Conservation (phyloP, 257 asterid species). For the Jaltomata sinuosa region DNA sequence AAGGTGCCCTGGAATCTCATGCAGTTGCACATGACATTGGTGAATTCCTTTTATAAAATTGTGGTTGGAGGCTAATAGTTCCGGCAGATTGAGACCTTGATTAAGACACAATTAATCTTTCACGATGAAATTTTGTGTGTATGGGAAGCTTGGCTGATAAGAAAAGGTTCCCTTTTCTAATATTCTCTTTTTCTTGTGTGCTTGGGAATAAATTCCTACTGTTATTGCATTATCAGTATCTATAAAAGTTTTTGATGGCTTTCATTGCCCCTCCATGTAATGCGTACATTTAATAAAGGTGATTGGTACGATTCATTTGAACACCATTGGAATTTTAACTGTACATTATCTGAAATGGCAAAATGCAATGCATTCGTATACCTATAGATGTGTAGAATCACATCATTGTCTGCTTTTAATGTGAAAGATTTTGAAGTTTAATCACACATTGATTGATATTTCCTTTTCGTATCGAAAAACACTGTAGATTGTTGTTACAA, state of each 20-base stretch:
- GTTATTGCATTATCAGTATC: conserved; percentile 47
- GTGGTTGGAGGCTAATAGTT: conserved; percentile 21
- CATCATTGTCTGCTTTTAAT: not conserved
- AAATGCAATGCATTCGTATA: not conserved
- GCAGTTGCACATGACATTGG: conserved; percentile 27
- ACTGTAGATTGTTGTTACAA: not conserved
- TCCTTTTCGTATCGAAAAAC: not conserved
- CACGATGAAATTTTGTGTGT: conserved; percentile 15
- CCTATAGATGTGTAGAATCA: not conserved
- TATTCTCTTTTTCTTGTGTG: conserved; percentile 35
- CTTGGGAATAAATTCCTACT: conserved; percentile 65
- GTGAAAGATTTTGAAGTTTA: not conserved
- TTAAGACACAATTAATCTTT: conserved; percentile 18
- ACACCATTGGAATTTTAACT: not conserved
- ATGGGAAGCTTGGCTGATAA: conserved; percentile 33
- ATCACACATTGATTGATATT: not conserved
- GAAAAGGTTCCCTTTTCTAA: conserved; percentile 23
- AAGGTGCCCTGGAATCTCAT: conserved; percentile 35
- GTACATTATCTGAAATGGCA: not conserved
- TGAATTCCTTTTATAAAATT: conserved; percentile 9
- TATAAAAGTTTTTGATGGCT: conserved; percentile 19
- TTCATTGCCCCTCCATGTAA: conserved; percentile 8
- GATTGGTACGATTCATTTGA: not conserved
- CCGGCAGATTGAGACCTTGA: conserved; percentile 23
- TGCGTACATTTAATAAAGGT: conserved; percentile 18